phyloP scores from a whole-genome alignment of 208 protist species.

The Crithidia acanthocephali region DNA sequence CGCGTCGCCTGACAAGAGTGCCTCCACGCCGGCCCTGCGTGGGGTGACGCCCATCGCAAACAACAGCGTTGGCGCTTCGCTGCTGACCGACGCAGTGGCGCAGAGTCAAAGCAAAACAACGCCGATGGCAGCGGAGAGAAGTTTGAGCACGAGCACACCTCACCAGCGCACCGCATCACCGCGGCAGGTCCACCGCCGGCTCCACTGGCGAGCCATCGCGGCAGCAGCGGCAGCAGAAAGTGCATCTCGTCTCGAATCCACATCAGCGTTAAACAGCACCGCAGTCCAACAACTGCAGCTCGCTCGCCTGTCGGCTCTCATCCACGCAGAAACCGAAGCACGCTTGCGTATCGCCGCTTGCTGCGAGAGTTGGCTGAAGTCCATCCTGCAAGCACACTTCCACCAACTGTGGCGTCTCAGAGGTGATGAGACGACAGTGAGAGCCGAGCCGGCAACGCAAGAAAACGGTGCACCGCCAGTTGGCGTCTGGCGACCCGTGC shows the following conservation, averaged over 20 bases:
- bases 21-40: conserved; percentile 1
- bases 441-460: neutral
- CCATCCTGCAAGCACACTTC: conserved; percentile 8
- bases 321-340: neutral
- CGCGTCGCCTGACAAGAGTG: neutral
- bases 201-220: neutral
- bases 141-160: neutral
- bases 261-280: no score
- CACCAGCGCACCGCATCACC: neutral
- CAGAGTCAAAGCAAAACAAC: neutral
- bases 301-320: neutral
- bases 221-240: neutral
- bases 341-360: neutral
- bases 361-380: neutral
- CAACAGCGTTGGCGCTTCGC: neutral
- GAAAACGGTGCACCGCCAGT: neutral
- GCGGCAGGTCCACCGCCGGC: neutral
- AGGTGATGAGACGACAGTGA: no score
- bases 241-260: no score
- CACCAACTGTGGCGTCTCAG: conserved; percentile 2
- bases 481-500: neutral
- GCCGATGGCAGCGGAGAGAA: neutral
- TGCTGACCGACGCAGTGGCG: neutral
- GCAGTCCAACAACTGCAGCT: neutral
- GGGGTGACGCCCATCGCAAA: conserved; percentile 11